Conservation (phyloP, 805 yeast genomes). For the Teunomyces stri region DNA sequence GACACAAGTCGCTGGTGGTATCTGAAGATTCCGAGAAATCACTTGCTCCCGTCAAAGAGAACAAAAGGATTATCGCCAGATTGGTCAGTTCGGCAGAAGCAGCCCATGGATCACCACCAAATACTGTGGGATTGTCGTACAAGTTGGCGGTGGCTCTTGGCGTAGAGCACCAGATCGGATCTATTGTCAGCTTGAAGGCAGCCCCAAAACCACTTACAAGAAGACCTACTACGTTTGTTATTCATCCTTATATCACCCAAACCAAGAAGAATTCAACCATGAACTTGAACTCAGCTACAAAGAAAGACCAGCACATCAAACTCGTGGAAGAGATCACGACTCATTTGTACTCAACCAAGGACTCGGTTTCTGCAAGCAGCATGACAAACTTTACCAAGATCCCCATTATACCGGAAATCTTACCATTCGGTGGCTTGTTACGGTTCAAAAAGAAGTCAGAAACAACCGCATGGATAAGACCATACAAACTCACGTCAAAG, state of each 20-base stretch:
- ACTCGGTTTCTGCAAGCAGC: slow-evolving; percentile 28
- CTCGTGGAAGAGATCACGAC: slow-evolving; percentile 18
- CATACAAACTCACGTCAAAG: slow-evolving; percentile 27
- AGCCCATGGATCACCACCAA: slow-evolving; percentile 19
- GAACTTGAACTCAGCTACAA: slow-evolving; percentile 25
- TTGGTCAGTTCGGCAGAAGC: slow-evolving; percentile 34
- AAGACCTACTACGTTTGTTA: slow-evolving; percentile 37
- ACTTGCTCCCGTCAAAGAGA: slow-evolving; percentile 24
- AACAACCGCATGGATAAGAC: slow-evolving; percentile 39
- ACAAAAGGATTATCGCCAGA: slow-evolving; percentile 49
- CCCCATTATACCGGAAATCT: slow-evolving; percentile 44
- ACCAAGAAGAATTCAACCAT: slow-evolving; percentile 30
- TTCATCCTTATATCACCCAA: slow-evolving; percentile 56
- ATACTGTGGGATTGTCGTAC: slow-evolving; percentile 51
- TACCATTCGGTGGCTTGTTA: slow-evolving; percentile 62
- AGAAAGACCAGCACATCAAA: slow-evolving; percentile 24
- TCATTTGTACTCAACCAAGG: slow-evolving; percentile 13
- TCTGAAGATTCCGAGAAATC: not conserved
- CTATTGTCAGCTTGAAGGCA: slow-evolving; percentile 50
- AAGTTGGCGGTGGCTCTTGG: slow-evolving; percentile 57
- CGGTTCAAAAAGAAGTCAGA: slow-evolving; percentile 49
- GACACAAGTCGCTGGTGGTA: slow-evolving; percentile 10
- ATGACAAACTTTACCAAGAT: slow-evolving; percentile 52
- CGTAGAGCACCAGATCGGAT: slow-evolving; percentile 48
- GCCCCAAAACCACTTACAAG: slow-evolving; percentile 35